A percentile compares a stretch with the other conserved stretches of the same genome.
Evolutionary conservation across 1,284 basidiomycete species (phyloP).

Genomic region (Marasmius oreades): DNA sequence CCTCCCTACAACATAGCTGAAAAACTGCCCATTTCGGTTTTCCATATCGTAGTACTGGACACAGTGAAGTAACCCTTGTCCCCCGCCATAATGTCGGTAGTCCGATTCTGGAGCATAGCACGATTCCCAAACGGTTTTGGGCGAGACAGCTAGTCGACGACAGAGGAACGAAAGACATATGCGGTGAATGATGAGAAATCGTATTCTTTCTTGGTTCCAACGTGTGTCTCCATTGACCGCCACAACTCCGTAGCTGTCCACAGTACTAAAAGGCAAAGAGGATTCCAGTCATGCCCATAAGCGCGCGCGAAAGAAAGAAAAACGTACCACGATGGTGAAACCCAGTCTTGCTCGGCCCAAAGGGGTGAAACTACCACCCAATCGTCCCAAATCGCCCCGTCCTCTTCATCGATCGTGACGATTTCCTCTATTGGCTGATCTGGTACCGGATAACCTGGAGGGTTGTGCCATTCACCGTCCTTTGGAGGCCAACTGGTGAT

Average conservation of each 20-base stretch:
- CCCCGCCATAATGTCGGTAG: slow-evolving; percentile 7
- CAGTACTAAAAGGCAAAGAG: neutral
- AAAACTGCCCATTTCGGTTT: slow-evolving; percentile 11
- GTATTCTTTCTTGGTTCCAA: slow-evolving; percentile 1
- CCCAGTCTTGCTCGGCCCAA: slow-evolving; percentile 8
- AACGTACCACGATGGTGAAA: slow-evolving; percentile 13
- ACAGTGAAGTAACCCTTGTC: slow-evolving; percentile 10
- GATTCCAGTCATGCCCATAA: neutral
- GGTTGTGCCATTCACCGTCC: slow-evolving; percentile 15
- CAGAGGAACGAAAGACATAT: slow-evolving; percentile 13
- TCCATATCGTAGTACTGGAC: slow-evolving; percentile 14
- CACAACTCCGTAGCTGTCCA: slow-evolving; percentile 9
- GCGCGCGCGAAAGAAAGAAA: neutral
- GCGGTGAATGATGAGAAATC: slow-evolving; percentile 8
- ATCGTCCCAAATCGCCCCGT: slow-evolving; percentile 13
- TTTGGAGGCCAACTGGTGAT: slow-evolving; percentile 10
- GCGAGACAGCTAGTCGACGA: slow-evolving; percentile 7
- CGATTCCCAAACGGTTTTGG: slow-evolving; percentile 10
- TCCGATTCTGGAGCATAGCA: slow-evolving; percentile 11
- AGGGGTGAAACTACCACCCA: slow-evolving; percentile 13
- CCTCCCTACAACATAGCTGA: slow-evolving; percentile 9
- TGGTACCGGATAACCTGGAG: slow-evolving; percentile 14
- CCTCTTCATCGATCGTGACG: slow-evolving; percentile 9
- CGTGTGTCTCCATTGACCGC: slow-evolving; percentile 9
- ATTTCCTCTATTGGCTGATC: slow-evolving; percentile 13